A percentile compares a stretch with the other conserved stretches of the same genome.
These are phyloP conservation scores for Colletotrichum magnum DNA, from an alignment of 2,329 filamentous ascomycete genomes.

Conservation along the genomic window DNA sequence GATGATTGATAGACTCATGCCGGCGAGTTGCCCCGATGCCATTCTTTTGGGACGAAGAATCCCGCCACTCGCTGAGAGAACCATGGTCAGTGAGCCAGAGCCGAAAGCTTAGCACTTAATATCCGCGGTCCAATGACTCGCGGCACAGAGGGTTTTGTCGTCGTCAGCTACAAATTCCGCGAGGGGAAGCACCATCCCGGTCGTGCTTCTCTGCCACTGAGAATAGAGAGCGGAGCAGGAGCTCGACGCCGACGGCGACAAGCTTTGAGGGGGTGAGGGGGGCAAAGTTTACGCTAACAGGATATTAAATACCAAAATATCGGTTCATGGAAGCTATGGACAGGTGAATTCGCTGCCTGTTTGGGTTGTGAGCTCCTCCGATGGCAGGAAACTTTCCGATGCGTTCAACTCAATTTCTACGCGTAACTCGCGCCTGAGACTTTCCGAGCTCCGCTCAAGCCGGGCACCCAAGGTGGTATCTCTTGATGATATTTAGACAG, in stretches of 20 bases:
- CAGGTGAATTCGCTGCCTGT: too few species aligned
- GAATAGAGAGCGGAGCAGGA: too few species aligned
- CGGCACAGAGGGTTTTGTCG: background rate
- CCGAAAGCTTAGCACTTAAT: background rate
- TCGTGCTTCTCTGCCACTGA: too few species aligned
- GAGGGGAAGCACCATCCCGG: too few species aligned
- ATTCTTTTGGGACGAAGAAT: background rate
- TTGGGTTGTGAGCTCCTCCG: background rate
- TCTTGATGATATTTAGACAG: background rate
- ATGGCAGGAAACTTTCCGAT: background rate
- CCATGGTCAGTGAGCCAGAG: background rate
- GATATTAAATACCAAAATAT: background rate
- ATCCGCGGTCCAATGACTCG: background rate
- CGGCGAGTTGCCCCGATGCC: too few species aligned
- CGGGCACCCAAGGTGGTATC: background rate
- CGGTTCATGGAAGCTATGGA: background rate
- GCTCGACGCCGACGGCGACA: background rate
- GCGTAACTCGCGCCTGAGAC: too few species aligned
- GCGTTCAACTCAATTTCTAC: too few species aligned
- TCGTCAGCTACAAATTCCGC: background rate
- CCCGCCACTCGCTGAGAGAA: background rate
- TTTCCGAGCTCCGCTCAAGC: background rate
- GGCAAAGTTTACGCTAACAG: background rate
- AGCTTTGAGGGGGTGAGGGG: slow-evolving; percentile 11
- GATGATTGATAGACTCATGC: too few species aligned